Base-by-base conservation (phyloP, 768 basidiomycete genomes). In the Leccinellum luteum region DNA sequence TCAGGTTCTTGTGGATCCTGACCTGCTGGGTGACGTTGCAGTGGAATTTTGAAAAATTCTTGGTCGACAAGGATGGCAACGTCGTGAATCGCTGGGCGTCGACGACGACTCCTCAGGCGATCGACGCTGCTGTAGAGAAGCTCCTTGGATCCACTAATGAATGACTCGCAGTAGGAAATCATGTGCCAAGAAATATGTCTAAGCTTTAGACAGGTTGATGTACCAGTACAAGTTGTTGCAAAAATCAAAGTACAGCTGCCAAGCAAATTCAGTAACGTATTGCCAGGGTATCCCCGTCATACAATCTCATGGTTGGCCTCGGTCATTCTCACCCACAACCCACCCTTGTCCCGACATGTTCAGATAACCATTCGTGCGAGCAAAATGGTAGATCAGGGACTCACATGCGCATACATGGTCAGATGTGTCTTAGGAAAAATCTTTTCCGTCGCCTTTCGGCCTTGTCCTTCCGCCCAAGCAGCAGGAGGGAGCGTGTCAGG, bases 41-140 rank as follows among this genome's bases (percentile, higher is more conserved):
- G 87, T 94, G 92, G 92, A 94, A 94, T 73, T 93, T 93, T 72
- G 90, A 92, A 73, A 92, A 92, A 71, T 95, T 94, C 78, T 76
- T 95, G 56, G 74, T 95, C 45, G 81, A 93, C 72, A 84, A 84
- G 73, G 76, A 91, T 45, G 91, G 92, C 31, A 81, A 84, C 2
- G 88, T 92, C 14, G 83, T 89, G 23, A 75, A 86, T 63, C 83
- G 82, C 44, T 92, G 89, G 87, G 85, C 86, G 5, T 87, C 87
- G 17, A 89, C 86, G 14, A 91, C 89, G 2, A 79, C 85, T 3
- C 89, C 89, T 25, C 76, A 80, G 17, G 75, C 79, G 13, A 83
- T 93, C 57, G 87, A 84, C 48, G 71, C 71, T 43, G 84, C 84
- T 55, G 75, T 93, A 43, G 82, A 81, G 56, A 87, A 86, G 70